Evolutionary conservation across 495 filamentous ascomycete genomes (phyloP).

Genomic region (Talaromyces proteolyticus): DNA sequence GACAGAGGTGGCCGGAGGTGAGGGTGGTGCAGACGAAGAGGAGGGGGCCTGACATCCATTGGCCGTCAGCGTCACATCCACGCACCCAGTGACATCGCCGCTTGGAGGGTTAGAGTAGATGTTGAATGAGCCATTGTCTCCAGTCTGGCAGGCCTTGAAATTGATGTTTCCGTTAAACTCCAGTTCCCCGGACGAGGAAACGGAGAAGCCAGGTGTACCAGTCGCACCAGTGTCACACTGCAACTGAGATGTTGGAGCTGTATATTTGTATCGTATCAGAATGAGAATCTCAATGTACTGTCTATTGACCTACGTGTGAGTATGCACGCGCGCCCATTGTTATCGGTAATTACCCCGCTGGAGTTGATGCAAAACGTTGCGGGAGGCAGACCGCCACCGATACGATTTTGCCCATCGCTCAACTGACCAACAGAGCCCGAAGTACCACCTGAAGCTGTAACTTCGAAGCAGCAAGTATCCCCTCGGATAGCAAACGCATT

Average conservation of each 20-base stretch:
- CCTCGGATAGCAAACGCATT: constrained; percentile 33
- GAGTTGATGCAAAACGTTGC: constrained; percentile 40
- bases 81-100: constrained; percentile 37
- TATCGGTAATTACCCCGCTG: constrained; percentile 46
- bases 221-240: constrained; percentile 56
- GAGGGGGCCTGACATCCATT: constrained; percentile 35
- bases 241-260: constrained; percentile 52
- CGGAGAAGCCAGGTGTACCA: constrained; percentile 39
- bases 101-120: constrained; percentile 44
- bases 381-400: constrained; percentile 34
- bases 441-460: constrained; percentile 38
- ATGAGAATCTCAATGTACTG: constrained; percentile 13
- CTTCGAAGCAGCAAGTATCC: constrained; percentile 44
- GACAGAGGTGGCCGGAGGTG: constrained; percentile 2
- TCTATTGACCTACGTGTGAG: constrained; percentile 39
- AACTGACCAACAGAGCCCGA: constrained; percentile 48
- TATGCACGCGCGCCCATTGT: constrained; percentile 49
- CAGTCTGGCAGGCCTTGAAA: constrained; percentile 52
- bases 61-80: constrained; percentile 38
- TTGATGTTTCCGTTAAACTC: constrained; percentile 32
- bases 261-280: constrained; percentile 8
- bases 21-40: constrained; percentile 4
- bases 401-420: constrained; percentile 47
- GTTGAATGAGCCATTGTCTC: constrained; percentile 41
- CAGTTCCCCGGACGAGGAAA: constrained; percentile 41